Base-by-base conservation (phyloP, 345 rosid genomes). In the Toxicodendron radicans region DNA sequence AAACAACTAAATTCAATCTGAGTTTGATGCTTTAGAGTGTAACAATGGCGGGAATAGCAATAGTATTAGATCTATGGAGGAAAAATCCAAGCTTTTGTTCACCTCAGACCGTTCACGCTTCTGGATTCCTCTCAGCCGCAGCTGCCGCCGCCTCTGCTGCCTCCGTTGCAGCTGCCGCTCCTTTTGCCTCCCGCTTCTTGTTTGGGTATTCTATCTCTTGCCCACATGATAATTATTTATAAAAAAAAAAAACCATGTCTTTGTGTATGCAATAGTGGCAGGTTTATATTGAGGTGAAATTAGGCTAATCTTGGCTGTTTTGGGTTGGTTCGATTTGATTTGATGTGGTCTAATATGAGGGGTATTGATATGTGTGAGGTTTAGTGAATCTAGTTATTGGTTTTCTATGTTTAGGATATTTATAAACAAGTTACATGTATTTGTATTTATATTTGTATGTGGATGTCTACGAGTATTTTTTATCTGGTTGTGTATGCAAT, bases 1-100 rank as follows among this genome's bases (percentile, higher is more conserved):
- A 46, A 58, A 58, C n/a, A 58, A 58, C 17, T 6, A 32, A 59
- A 43, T 35, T 33, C 11, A 70, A 10, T 45, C 46, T 14, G 10
- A 13, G 57, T 48, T 74, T 66, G 20, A 33, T 58, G 65, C 45
- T 68, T 16, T 38, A 71, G 68, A 35, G 75, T 64, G 13, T 35
- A 72, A 73, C 79, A 72, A 95, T 95, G 99, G 92, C 91, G 80
- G 98, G 98, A 77, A 83, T 91, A 75, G 89, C 97, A 12, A 63
- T 93, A 76, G 73, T 90, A 38, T 80, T 90, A 72, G 99, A 95
- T 89, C 91, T 93, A 58, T 75, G 87, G 63, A 79, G 85, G 91
- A 93, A 86, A 82, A 87, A 88, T 76, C 90, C 87, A 35, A 72
- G 68, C 82, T 80, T 79, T 73, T 68, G 45, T 70, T 67, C 91